Evolutionary conservation across 2,329 filamentous ascomycete genomes (phyloP), one percentile per base, ranked within the genome.

Genomic region (Metarhizium rileyi): DNA sequence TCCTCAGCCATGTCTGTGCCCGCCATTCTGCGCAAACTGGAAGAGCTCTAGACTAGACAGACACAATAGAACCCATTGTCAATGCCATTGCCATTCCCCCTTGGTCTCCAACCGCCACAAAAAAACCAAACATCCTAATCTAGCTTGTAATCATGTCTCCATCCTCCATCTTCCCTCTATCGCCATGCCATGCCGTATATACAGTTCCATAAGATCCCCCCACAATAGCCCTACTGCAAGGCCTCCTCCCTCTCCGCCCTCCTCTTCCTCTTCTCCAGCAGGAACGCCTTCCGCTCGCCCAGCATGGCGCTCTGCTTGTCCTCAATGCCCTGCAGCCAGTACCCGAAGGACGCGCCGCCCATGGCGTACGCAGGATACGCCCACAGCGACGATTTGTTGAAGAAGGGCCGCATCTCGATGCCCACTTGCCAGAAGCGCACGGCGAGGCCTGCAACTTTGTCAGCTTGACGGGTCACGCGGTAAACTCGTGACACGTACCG

Each of bases 321-420:
- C 69, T 96, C 89, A 50, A 97, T 87, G 55, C 88, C 87, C 74
- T 90, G 84, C 60, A 98, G 75, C 90, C 91, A 98, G 77, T 96
- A 96, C 59, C 93, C 93, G 72, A 97, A 96, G 71, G 86, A 88
- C 60, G 84, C 90, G 60, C 90, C 90, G 55, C 89, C 81, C 59
- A 80, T 80, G 52, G 84, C 90, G 71, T 93, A 98, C 60, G 91
- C 72, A 49, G 93, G 93, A 74, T 95, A 98, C 47, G 83, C 89
- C 86, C 89, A 94, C 63, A 95, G 81, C 49, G 86, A 86, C 66
- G 85, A 77, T 63, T 78, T 81, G 72, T 86, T 84, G 78, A 97
- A 88, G 70, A 96, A 84, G 47, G 91, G 93, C 55, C 90, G 89
- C 90, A 95, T 95, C 75, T 98, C 90, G 68, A 98, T 93, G 64